These are phyloP conservation scores for Fraxinus baroniana DNA, from an alignment of 305 asterid species.

Conservation along the genomic window DNA sequence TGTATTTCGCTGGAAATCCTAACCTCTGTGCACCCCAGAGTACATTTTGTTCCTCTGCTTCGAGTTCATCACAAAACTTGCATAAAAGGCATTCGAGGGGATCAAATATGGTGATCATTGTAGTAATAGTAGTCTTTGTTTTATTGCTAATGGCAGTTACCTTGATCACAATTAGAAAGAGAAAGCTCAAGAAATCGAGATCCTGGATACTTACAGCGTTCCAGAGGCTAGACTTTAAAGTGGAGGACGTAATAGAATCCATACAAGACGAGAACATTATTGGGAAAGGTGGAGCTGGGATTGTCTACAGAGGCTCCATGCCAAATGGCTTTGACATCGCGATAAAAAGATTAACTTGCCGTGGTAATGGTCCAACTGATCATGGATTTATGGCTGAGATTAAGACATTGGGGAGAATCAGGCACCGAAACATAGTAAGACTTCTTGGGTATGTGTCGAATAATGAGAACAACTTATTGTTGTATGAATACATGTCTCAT, in stretches of 20 bases:
- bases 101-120: slow-evolving; percentile 30
- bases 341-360: slow-evolving; percentile 53
- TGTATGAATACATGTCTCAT: slow-evolving; percentile 86
- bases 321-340: slow-evolving; percentile 66
- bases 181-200: slow-evolving; percentile 35
- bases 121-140: slow-evolving; percentile 27
- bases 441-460: slow-evolving; percentile 69
- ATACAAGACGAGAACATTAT: slow-evolving; percentile 80
- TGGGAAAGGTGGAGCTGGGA: slow-evolving; percentile 91
- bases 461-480: slow-evolving; percentile 59
- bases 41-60: slow-evolving; percentile 40
- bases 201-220: slow-evolving; percentile 77
- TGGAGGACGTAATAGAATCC: slow-evolving; percentile 62
- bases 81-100: slow-evolving; percentile 18
- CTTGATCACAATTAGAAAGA: slow-evolving; percentile 29
- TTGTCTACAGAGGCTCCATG: slow-evolving; percentile 86
- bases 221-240: slow-evolving; percentile 61
- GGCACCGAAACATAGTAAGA: slow-evolving; percentile 79
- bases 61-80: slow-evolving; percentile 5
- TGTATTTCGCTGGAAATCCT: slow-evolving; percentile 63
- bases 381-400: slow-evolving; percentile 86
- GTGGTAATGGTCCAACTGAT: slow-evolving; percentile 45
- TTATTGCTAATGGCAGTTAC: slow-evolving; percentile 31
- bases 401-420: slow-evolving; percentile 69
- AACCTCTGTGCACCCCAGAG: slow-evolving; percentile 57